phyloP scores from a whole-genome alignment of 1,284 basidiomycete genomes.

The Cutaneotrichosporon sp. region DNA sequence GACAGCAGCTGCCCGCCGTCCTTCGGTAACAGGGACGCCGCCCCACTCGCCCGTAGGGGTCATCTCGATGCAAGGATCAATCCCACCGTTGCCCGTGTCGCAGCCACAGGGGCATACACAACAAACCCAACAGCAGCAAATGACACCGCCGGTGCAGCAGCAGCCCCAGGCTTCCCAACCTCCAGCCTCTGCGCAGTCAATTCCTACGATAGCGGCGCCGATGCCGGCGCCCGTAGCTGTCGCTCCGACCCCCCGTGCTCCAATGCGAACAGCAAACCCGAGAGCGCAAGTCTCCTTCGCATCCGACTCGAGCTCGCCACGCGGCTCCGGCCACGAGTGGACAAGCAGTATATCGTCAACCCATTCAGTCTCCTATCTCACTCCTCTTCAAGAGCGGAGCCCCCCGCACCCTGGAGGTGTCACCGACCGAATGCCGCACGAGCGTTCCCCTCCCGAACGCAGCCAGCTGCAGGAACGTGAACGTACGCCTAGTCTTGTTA shows the following conservation, averaged over 20 bases:
- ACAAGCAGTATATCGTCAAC: conserved; percentile 13
- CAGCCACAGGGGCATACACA: too few relatives aligned
- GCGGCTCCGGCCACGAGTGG: conserved; percentile 10
- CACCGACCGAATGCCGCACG: neutral
- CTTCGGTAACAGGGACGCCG: conserved; percentile 3
- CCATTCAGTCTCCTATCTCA: conserved; percentile 11
- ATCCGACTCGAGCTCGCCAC: conserved; percentile 9
- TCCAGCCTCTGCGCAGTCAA: neutral
- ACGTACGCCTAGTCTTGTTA: conserved; percentile 41
- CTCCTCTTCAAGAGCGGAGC: conserved; percentile 30
- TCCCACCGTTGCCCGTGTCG: too few relatives aligned
- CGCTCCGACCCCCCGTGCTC: conserved; percentile 19
- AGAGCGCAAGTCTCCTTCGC: conserved; percentile 32
- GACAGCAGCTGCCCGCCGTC: neutral
- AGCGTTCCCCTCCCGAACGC: neutral
- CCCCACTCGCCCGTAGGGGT: conserved; percentile 11
- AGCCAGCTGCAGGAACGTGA: conserved; percentile 28
- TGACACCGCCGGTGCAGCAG: too few relatives aligned
- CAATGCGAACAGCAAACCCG: conserved; percentile 20
- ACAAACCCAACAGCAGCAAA: too few relatives aligned
- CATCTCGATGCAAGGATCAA: neutral
- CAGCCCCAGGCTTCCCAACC: too few relatives aligned
- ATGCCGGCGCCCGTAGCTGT: conserved; percentile 2
- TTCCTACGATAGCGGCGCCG: conserved; percentile 6
- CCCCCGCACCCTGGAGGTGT: conserved; percentile 35